Base-by-base conservation (phyloP, 208 protist species). In the Leishmania turanica region DNA sequence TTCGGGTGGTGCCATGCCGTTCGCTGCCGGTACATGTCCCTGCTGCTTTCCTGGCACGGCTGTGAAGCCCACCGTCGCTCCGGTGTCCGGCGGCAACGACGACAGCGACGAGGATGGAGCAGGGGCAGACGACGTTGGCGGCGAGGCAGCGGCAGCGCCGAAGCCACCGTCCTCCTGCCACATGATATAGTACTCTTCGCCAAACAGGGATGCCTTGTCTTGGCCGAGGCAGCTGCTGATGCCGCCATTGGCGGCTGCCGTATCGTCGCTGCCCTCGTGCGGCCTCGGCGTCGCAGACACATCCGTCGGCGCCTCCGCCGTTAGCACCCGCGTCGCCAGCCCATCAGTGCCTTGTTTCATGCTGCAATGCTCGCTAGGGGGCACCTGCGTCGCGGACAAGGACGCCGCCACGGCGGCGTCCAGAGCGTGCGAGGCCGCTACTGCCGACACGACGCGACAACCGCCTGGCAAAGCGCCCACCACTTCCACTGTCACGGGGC, bases 401-500 rank as follows among this genome's bases (percentile, higher is more conserved):
- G 70, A 11, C 19, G n/a, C 70, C 47, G n/a, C 27, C 70, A 1
- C 1, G n/a, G n/a, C 17, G 70, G 24, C 58, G 70, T 79, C 45
- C 56, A 66, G 27, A 24, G 75, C 62, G 24, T 15, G 74, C 54
- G 53, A 60, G 74, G 58, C 54, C 54, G 24, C 56, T 66, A 8
- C 70, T 8, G 34, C 31, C n/a, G 72, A 53, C 53, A 58, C 66
- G 47, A 86, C 42, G 9, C 65, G 83, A n/a, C 42, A 81, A 31
- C 69, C 42, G n/a, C 47, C 79, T n/a, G 78, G 83, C 49, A 87
- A 56, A 51, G 77, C 83, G 1, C 83, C 77, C 21, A 83, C 79
- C n/a, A 87, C 34, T 69, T 88, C 78, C 15, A 91, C 65, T 21
- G 88, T 89, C 42, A 91, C 65, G n/a, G 88, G 88, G 40, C 85